phyloP scores from a whole-genome alignment of 23 red algal species.

The Gracilaria domingensis region DNA sequence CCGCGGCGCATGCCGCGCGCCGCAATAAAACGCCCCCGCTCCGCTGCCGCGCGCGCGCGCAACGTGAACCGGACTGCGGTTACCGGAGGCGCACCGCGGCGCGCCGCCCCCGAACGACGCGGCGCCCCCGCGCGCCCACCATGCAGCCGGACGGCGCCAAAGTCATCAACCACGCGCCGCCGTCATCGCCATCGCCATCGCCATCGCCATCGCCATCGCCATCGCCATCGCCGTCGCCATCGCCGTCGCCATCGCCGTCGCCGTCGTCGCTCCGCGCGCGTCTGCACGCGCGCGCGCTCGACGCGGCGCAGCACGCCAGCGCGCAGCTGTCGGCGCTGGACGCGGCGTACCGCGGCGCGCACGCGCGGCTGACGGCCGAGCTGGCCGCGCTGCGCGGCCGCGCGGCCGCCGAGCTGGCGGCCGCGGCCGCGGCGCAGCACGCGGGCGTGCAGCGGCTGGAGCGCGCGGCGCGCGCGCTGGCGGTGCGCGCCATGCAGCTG shows the following conservation, averaged over 20 bases:
- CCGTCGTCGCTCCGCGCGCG: neutral
- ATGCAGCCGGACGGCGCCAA: neutral
- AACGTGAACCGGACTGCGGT: too few relatives aligned
- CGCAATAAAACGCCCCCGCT: too few relatives aligned
- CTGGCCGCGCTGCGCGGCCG: neutral
- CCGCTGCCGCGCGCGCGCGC: too few relatives aligned
- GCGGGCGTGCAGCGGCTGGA: slow-evolving; percentile 20
- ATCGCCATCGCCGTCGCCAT: slow-evolving; percentile 1
- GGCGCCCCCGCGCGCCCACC: neutral
- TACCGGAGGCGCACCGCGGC: too few relatives aligned
- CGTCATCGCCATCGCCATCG: neutral
- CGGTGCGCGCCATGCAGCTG: slow-evolving; percentile 48
- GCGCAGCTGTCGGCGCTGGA: neutral
- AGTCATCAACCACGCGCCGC: neutral
- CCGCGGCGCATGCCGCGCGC: too few relatives aligned
- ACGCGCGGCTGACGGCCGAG: neutral
- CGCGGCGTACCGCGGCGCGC: neutral
- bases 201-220: slow-evolving; percentile 4
- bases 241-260: neutral
- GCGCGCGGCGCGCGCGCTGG: slow-evolving; percentile 38
- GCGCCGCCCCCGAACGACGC: too few relatives aligned
- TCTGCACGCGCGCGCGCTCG: neutral
- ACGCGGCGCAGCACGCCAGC: neutral
- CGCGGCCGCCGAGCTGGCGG: neutral
- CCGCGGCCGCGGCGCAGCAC: neutral